phyloP scores from a whole-genome alignment of 345 rosid genomes.

The Ailanthus altissimus region DNA sequence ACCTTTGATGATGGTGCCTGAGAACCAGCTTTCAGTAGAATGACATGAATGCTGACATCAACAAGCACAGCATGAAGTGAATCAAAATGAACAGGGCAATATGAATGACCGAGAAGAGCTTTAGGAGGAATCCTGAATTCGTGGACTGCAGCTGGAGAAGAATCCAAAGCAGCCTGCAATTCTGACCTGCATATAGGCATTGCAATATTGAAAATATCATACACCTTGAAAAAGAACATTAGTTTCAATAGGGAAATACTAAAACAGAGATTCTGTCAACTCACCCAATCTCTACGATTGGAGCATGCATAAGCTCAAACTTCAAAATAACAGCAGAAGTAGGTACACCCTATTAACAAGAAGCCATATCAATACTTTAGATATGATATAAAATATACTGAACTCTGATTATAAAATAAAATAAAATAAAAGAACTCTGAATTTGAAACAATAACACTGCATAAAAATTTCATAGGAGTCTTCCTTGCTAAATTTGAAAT shows the following conservation, averaged over 20 bases:
- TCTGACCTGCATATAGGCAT: slow-evolving; percentile 48
- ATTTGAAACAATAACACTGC: neutral
- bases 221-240: neutral
- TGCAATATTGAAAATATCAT: slow-evolving; percentile 4
- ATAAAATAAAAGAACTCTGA: too few species aligned
- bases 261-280: slow-evolving; percentile 22
- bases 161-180: slow-evolving; percentile 52
- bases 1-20: slow-evolving; percentile 37
- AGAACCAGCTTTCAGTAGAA: slow-evolving; percentile 64
- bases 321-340: slow-evolving; percentile 80
- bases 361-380: slow-evolving; percentile 17
- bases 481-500: neutral
- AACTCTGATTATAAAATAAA: neutral
- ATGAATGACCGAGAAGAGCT: slow-evolving; percentile 93
- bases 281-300: slow-evolving; percentile 54
- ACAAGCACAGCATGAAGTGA: slow-evolving; percentile 78
- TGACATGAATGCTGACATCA: slow-evolving; percentile 76
- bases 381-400: neutral
- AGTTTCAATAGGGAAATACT: slow-evolving; percentile 9
- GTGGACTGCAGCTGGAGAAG: slow-evolving; percentile 68
- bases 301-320: slow-evolving; percentile 92
- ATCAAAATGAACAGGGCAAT: slow-evolving; percentile 93
- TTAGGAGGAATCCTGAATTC: slow-evolving; percentile 90
- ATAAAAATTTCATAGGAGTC: neutral
- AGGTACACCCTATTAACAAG: slow-evolving; percentile 53